Percentiles rank a stretch among this genome's conserved stretches.
Evolutionary conservation across 2,329 filamentous ascomycete genomes (phyloP).

Genomic region (Xylariaceae sp.): DNA sequence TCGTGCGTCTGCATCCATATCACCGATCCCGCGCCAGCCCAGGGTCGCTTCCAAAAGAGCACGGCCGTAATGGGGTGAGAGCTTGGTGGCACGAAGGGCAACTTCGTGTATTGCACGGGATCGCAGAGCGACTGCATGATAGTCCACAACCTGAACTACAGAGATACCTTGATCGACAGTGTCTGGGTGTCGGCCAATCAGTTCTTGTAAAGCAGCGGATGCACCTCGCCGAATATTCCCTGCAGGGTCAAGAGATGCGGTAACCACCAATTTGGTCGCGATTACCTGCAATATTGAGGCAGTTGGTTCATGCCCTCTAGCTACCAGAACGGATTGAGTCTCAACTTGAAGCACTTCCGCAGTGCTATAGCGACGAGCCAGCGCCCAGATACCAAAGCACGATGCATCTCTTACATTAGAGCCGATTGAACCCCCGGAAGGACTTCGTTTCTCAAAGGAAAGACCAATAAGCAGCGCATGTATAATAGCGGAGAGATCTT

Average conservation of each 20-base stretch:
- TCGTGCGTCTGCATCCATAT: conserved; percentile 70
- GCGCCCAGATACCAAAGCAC: conserved; percentile 92
- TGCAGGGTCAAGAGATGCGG: conserved; percentile 80
- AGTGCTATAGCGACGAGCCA: conserved; percentile 83
- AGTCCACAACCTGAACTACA: conserved; percentile 87
- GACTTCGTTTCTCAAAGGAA: conserved; percentile 81
- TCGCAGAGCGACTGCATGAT: conserved; percentile 85
- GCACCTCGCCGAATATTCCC: conserved; percentile 92
- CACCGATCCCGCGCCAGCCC: conserved; percentile 84
- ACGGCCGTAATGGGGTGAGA: conserved; percentile 66
- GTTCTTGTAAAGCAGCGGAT: conserved; percentile 88
- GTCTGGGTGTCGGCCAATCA: conserved; percentile 89
- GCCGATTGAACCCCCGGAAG: conserved; percentile 80
- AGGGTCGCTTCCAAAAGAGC: conserved; percentile 68
- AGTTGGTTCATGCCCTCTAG: conserved; percentile 34
- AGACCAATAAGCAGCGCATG: conserved; percentile 74
- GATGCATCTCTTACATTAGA: conserved; percentile 92
- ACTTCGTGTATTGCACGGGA: conserved; percentile 78
- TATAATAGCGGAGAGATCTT: conserved; percentile 68
- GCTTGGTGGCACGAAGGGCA: conserved; percentile 60
- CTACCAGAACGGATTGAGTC: conserved; percentile 40
- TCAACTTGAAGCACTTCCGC: conserved; percentile 66
- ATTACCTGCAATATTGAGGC: conserved; percentile 68
- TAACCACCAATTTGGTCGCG: conserved; percentile 74
- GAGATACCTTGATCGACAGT: conserved; percentile 76